Evolutionary conservation across 495 filamentous ascomycete genomes (phyloP), one percentile per base, ranked within the genome.

Genomic region (Aspergillus asperescens): DNA sequence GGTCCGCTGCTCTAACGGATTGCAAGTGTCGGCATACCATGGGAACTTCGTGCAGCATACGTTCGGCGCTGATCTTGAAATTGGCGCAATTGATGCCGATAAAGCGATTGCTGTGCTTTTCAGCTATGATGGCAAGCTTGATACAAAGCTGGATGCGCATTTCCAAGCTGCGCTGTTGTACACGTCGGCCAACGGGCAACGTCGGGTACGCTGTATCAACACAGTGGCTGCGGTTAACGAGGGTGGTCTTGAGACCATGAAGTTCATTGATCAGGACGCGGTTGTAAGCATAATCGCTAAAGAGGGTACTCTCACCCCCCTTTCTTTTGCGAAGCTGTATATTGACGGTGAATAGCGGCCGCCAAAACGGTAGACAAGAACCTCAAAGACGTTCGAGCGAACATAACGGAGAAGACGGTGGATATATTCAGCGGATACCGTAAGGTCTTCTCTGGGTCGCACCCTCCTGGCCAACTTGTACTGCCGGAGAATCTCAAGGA

Each of bases 401-500:
- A 76, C 25, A 75, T 99, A 15, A 88, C 87, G 2, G 94, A 97
- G 67, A 95, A 94, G 75, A 90, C 87, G 1, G 85, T 97, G 35
- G 93, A 99, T 63, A 90, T 99, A 52, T 81, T 97, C 18, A 89
- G 91, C 18, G 84, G 85, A 54, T 96, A 97, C 68, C 84, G 93
- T 55, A 96, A 94, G 77, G 86, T 92, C 61, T 89, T 87, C 62
- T 85, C 90, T 0, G 83, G 80, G 25, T 84, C 87, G 2, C 89
- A 95, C 61, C 91, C 93, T 7, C 89, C 93, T 7, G 89, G 91
- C 10, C 90, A 99, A 63, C 79, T 99, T 31, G 88, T 99, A 43
- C 81, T 99, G 62, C 93, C 93, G 0, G 94, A 99, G 67, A 87
- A 91, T 40, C 77, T 99, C 19, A 99, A 97, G 62, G 93, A 99